Evolutionary conservation across 306 rosid species (phyloP).

Genomic region (Glycyrrhiza uralensis): DNA sequence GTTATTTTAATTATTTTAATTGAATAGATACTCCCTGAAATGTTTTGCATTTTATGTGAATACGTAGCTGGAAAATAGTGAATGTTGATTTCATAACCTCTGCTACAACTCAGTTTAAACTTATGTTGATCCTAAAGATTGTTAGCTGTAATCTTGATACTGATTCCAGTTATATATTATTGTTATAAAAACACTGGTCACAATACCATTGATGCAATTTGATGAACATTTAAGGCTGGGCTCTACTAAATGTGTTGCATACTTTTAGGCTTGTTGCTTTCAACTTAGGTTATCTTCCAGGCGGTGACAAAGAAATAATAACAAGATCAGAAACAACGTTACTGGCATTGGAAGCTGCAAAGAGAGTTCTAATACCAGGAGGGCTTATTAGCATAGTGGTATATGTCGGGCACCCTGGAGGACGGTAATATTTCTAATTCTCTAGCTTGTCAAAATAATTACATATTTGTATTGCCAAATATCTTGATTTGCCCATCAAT

Average conservation of each 20-base stretch:
- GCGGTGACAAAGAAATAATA: constrained; percentile 73
- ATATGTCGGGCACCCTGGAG: constrained; percentile 93
- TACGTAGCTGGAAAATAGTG: neutral
- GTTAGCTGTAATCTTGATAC: neutral
- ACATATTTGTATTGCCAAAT: neutral
- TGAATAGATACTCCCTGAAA: constrained; percentile 13
- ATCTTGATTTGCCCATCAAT: constrained; percentile 11
- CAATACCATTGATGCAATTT: neutral
- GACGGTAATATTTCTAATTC: constrained; percentile 54
- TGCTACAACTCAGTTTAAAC: neutral
- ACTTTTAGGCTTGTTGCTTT: constrained; percentile 80
- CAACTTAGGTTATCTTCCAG: constrained; percentile 94
- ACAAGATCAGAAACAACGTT: constrained; percentile 72
- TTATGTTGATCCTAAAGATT: neutral
- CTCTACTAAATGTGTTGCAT: constrained; percentile 24
- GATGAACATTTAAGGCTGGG: neutral
- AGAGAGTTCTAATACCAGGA: constrained; percentile 49
- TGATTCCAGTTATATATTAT: neutral
- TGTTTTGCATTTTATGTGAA: too few relatives aligned
- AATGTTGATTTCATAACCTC: neutral
- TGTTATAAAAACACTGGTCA: neutral
- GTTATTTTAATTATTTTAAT: neutral
- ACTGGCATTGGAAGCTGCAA: constrained; percentile 72
- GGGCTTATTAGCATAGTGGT: constrained; percentile 87
- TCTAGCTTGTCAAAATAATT: neutral